These are phyloP conservation scores for Fusarium sacchari DNA, from an alignment of 2,329 filamentous ascomycete genomes.

Conservation along the genomic window DNA sequence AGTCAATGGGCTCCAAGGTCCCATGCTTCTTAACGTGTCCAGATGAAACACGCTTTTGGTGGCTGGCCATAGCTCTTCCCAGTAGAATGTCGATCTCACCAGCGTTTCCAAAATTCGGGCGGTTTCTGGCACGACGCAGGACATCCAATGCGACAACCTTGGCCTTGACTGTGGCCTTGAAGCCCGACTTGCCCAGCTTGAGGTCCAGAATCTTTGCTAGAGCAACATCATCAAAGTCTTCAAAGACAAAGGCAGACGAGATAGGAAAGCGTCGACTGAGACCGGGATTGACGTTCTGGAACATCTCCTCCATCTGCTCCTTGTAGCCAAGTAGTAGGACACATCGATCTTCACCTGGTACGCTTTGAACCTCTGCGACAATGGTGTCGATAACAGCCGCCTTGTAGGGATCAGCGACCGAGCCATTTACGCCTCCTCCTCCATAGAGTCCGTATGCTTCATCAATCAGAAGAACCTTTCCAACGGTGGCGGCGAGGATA, in stretches of 20 bases:
- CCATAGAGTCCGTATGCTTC: conserved; percentile 77
- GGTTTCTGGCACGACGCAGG: conserved; percentile 68
- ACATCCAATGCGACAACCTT: conserved; percentile 66
- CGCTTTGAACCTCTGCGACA: conserved; percentile 77
- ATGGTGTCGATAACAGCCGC: conserved; percentile 77
- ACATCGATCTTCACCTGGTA: conserved; percentile 76
- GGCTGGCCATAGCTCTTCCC: conserved; percentile 29
- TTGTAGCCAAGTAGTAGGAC: conserved; percentile 78
- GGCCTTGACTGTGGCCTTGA: conserved; percentile 62
- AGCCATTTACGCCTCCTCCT: conserved; percentile 51
- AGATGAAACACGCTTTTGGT: conserved; percentile 36
- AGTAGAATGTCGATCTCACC: conserved; percentile 72
- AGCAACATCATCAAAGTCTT: conserved; percentile 71
- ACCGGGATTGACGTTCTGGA: conserved; percentile 78
- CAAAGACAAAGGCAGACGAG: conserved; percentile 71
- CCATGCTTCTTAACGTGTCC: conserved; percentile 53
- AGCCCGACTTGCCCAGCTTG: conserved; percentile 69
- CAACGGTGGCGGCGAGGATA: conserved; percentile 71
- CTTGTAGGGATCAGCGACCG: conserved; percentile 58
- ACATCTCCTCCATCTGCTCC: conserved; percentile 75
- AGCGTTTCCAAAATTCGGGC: conserved; percentile 78
- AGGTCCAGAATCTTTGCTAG: conserved; percentile 68
- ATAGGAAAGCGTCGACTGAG: conserved; percentile 73
- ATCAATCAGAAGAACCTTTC: conserved; percentile 83
- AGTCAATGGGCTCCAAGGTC: conserved; percentile 79